Evolutionary conservation across 2,329 filamentous ascomycete genomes (phyloP).

Genomic region (Colletotrichum melonis): DNA sequence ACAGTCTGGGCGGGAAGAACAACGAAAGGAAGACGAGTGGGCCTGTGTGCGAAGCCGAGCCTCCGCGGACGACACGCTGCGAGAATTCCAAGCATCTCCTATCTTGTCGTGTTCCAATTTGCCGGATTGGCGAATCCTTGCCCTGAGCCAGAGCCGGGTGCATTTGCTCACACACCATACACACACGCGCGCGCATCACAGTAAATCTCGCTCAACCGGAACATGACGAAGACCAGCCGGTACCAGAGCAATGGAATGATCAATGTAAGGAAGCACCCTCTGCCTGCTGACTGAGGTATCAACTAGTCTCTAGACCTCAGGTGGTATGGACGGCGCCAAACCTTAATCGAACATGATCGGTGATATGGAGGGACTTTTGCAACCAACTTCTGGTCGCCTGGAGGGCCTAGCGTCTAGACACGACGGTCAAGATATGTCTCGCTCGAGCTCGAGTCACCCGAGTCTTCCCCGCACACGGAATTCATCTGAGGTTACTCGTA

Average conservation of each 20-base stretch:
- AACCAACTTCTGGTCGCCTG: not conserved
- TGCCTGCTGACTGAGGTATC: not conserved
- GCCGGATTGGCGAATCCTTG: not conserved
- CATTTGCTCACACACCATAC: not conserved
- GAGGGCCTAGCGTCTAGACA: not conserved
- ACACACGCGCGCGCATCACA: not conserved
- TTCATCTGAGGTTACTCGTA: not conserved
- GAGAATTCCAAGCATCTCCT: slow-evolving; percentile 2
- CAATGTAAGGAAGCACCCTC: not conserved
- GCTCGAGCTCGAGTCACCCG: slow-evolving; percentile 8
- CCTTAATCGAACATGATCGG: slow-evolving; percentile 32
- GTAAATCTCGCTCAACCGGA: not conserved
- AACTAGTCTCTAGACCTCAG: slow-evolving; percentile 13
- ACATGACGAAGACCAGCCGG: not conserved
- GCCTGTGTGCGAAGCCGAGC: slow-evolving; percentile 9
- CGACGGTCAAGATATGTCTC: not conserved
- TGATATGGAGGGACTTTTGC: slow-evolving; percentile 21
- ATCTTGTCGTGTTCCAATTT: slow-evolving; percentile 19
- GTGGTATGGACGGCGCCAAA: slow-evolving; percentile 28
- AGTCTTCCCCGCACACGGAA: not conserved
- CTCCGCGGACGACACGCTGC: not conserved
- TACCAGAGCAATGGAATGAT: slow-evolving; percentile 15
- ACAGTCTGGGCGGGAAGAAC: slow-evolving; percentile 16
- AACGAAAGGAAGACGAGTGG: slow-evolving; percentile 10
- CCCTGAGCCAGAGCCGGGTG: not conserved